A percentile compares a stretch with the other conserved stretches of the same genome.
Conservation (phyloP, 2,329 filamentous ascomycete genomes). For the Gremmenia infestans region DNA sequence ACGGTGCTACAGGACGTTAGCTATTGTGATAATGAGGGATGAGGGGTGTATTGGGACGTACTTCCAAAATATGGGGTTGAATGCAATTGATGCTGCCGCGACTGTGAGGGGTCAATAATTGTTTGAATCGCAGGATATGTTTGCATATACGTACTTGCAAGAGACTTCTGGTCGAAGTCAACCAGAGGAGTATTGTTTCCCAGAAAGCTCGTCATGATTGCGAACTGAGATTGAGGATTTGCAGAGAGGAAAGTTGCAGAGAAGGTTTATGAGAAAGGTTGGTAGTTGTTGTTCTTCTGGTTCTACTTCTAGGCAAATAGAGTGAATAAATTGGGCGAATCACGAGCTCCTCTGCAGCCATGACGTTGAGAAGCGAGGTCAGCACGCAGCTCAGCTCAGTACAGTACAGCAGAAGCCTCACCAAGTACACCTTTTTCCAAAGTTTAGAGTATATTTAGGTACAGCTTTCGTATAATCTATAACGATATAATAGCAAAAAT, state of each 20-base stretch:
- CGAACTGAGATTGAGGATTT: background rate
- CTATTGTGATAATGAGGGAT: background rate
- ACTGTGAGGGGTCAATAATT: conserved; percentile 47
- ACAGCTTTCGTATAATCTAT: too few relatives aligned
- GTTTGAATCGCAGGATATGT: background rate
- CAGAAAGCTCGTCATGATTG: conserved; percentile 25
- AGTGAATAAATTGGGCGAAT: conserved; percentile 11
- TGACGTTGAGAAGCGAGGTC: conserved; percentile 20
- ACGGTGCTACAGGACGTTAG: conserved; percentile 58
- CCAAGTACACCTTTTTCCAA: too few relatives aligned
- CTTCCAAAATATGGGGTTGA: conserved; percentile 99
- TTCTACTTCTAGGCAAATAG: background rate
- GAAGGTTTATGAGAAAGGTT: background rate
- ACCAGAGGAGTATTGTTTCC: conserved; percentile 36
- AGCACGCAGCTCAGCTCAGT: too few relatives aligned
- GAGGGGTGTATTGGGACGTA: conserved; percentile 45
- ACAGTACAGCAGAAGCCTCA: too few relatives aligned
- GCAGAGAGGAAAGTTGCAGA: background rate
- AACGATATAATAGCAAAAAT: too few relatives aligned
- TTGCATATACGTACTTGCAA: conserved; percentile 50
- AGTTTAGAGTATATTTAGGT: too few relatives aligned
- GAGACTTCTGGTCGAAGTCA: conserved; percentile 61
- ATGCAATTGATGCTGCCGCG: conserved; percentile 74
- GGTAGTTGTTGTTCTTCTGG: background rate
- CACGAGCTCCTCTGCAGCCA: conserved; percentile 14